Conservation (phyloP, 108 stramenopile species). For the Pseudonitzschia multiseries region DNA sequence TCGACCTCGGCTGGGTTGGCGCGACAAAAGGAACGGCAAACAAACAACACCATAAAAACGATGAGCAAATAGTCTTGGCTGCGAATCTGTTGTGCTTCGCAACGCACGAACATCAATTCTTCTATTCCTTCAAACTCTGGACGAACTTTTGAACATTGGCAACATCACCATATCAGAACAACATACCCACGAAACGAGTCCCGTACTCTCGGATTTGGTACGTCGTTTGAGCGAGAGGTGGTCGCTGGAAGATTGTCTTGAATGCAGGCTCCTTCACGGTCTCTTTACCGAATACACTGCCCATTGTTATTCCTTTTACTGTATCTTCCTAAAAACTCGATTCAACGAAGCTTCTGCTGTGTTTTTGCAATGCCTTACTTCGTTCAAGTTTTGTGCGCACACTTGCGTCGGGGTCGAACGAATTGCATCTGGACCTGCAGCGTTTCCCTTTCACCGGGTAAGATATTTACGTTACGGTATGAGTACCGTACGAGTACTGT, state of each 20-base stretch:
- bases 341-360: neutral
- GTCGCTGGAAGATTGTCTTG: constrained; percentile 50
- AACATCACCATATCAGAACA: neutral
- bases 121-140: neutral
- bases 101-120: neutral
- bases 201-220: constrained; percentile 77
- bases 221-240: constrained; percentile 34
- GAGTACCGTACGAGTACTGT: too few relatives aligned
- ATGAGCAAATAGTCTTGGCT: too few relatives aligned
- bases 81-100: too few relatives aligned
- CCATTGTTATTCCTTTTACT: constrained; percentile 43
- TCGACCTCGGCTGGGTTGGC: constrained; percentile 14
- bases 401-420: too few relatives aligned
- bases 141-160: neutral
- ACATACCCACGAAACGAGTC: constrained; percentile 47
- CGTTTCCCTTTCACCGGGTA: too few relatives aligned
- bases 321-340: neutral
- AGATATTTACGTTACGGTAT: too few relatives aligned
- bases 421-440: too few relatives aligned
- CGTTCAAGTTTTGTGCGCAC: too few relatives aligned
- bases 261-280: constrained; percentile 67
- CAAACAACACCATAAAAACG: too few relatives aligned
- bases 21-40: constrained; percentile 10
- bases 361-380: too few relatives aligned
- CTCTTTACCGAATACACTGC: constrained; percentile 76